Evolutionary conservation across 495 filamentous ascomycete genomes (phyloP).

Genomic region (Xylaria telfairii): DNA sequence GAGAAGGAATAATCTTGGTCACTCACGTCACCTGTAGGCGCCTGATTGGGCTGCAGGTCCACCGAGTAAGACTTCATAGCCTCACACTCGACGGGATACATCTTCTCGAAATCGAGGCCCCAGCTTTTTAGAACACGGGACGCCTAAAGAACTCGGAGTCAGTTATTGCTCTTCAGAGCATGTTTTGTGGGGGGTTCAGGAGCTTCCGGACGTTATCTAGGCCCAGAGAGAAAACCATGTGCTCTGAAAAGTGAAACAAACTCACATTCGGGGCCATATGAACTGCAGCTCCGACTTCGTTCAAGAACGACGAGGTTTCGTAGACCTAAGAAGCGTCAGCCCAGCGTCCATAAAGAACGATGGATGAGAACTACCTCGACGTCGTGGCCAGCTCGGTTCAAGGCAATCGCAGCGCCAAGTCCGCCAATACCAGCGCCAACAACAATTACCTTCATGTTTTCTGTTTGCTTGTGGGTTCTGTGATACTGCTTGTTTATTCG

Average conservation of each 20-base stretch:
- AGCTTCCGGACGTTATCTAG: no score
- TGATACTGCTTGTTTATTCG: neutral
- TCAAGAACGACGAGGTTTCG: conserved; percentile 56
- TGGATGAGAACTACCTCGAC: conserved; percentile 34
- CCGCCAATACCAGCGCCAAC: conserved; percentile 62
- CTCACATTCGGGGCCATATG: conserved; percentile 56
- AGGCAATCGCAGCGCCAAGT: conserved; percentile 55
- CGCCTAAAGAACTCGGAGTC: no score
- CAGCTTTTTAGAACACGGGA: conserved; percentile 50
- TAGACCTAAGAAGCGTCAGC: conserved; percentile 44
- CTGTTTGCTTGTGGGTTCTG: no score
- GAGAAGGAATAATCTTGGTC: neutral
- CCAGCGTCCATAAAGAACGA: neutral
- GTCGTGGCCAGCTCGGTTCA: conserved; percentile 55
- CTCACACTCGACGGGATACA: conserved; percentile 37
- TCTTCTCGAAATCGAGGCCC: conserved; percentile 55
- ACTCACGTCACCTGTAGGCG: neutral
- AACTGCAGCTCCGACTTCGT: conserved; percentile 63
- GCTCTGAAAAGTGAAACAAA: no score
- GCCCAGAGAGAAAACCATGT: no score
- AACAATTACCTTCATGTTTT: conserved; percentile 49
- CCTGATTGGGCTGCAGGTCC: neutral
- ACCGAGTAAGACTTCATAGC: neutral
- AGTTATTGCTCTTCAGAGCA: no score
- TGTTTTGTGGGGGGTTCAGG: no score